phyloP scores from a whole-genome alignment of 257 asterid species.

The Petunia axillaris region DNA sequence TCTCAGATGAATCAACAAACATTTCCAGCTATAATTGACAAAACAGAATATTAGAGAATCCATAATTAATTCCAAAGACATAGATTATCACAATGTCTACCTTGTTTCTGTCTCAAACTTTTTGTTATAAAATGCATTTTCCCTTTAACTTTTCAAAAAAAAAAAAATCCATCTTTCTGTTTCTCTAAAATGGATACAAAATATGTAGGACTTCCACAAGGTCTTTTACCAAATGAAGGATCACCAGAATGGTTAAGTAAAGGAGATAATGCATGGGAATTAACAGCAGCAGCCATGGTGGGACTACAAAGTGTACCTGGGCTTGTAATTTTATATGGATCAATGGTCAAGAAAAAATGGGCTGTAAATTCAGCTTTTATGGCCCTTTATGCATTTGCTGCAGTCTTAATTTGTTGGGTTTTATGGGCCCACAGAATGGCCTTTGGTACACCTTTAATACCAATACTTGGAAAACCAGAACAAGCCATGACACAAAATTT shows the following conservation, averaged over 20 bases:
- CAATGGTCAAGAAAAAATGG: slow-evolving; percentile 79
- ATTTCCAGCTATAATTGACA: slow-evolving; percentile 26
- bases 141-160: neutral
- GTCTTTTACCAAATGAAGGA: slow-evolving; percentile 31
- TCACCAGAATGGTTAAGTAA: slow-evolving; percentile 59
- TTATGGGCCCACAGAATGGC: slow-evolving; percentile 66
- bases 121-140: neutral
- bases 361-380: slow-evolving; percentile 77
- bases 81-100: slow-evolving; percentile 40
- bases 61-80: slow-evolving; percentile 31
- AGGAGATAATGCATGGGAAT: slow-evolving; percentile 64
- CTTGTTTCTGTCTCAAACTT: slow-evolving; percentile 22
- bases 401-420: slow-evolving; percentile 69
- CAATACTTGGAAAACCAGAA: slow-evolving; percentile 45
- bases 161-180: neutral
- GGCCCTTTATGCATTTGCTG: slow-evolving; percentile 77
- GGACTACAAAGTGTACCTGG: slow-evolving; percentile 82
- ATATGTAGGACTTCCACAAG: slow-evolving; percentile 36
- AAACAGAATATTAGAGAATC: slow-evolving; percentile 22
- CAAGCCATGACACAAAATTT: slow-evolving; percentile 29
- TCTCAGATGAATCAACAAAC: slow-evolving; percentile 26
- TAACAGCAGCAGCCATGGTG: slow-evolving; percentile 71
- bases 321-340: slow-evolving; percentile 66
- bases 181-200: slow-evolving; percentile 27
- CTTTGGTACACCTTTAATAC: slow-evolving; percentile 43